Percentiles rank a stretch among this genome's conserved stretches.
Conservation (phyloP, 805 yeast species). For the Danielia oregonensis region DNA sequence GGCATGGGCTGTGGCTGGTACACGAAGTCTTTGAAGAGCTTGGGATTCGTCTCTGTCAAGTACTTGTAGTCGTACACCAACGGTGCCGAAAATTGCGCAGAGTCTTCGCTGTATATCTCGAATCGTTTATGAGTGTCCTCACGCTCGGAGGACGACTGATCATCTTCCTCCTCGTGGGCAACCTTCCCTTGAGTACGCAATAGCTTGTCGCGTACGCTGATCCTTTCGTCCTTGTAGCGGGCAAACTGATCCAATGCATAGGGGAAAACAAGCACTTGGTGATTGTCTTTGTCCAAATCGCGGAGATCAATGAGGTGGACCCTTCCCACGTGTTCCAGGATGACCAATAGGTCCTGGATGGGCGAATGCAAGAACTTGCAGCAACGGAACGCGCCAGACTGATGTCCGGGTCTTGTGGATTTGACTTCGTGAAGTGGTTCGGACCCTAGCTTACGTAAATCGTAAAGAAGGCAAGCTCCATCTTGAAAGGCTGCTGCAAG, state of each 20-base stretch:
- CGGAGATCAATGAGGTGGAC: slow-evolving; percentile 83
- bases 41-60: slow-evolving; percentile 32
- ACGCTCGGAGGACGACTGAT: background rate
- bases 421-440: slow-evolving; percentile 50
- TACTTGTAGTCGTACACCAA: slow-evolving; percentile 42
- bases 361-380: slow-evolving; percentile 51
- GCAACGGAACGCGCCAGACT: slow-evolving; percentile 66
- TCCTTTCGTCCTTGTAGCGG: slow-evolving; percentile 15
- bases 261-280: slow-evolving; percentile 69
- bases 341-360: slow-evolving; percentile 68
- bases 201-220: slow-evolving; percentile 1
- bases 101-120: slow-evolving; percentile 9
- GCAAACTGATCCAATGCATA: slow-evolving; percentile 41
- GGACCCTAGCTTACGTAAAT: slow-evolving; percentile 53
- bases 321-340: slow-evolving; percentile 83
- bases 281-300: slow-evolving; percentile 37
- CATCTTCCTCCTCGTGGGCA: background rate
- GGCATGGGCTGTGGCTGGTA: slow-evolving; percentile 27
- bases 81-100: slow-evolving; percentile 27
- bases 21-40: slow-evolving; percentile 32
- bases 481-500: slow-evolving; percentile 84
- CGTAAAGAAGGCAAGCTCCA: slow-evolving; percentile 76
- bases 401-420: slow-evolving; percentile 56
- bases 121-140: slow-evolving; percentile 3
- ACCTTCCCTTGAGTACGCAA: background rate